A percentile compares a stretch with the other conserved stretches of the same genome.
These are phyloP conservation scores for Podaxis sp. DNA, from an alignment of 768 basidiomycete genomes.

Conservation along the genomic window DNA sequence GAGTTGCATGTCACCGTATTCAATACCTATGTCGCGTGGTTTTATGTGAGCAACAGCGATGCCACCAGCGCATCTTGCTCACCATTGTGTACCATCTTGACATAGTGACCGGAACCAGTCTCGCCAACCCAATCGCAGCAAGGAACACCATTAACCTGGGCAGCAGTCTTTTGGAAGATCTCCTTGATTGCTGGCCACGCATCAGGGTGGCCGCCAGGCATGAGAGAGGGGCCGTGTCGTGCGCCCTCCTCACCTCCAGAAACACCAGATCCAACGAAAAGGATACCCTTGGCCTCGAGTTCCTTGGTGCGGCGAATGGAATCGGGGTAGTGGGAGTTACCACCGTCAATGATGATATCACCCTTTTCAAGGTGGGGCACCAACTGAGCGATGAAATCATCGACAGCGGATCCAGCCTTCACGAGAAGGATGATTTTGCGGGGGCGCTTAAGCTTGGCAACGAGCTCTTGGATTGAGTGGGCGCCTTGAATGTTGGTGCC, in stretches of 20 bases:
- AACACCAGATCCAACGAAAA: conserved; percentile 98
- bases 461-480: conserved; percentile 89
- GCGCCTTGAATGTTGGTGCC: conserved; percentile 96
- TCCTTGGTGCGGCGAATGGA: conserved; percentile 93
- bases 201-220: conserved; percentile 94
- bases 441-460: conserved; percentile 89
- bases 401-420: conserved; percentile 96
- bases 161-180: conserved; percentile 98
- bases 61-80: conserved; percentile 22
- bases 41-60: conserved; percentile 14
- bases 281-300: conserved; percentile 90
- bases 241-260: conserved; percentile 99
- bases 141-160: conserved; percentile 91
- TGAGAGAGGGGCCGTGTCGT: conserved; percentile 93
- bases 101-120: conserved; percentile 94
- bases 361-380: conserved; percentile 88
- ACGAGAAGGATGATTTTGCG: conserved; percentile 98
- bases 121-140: conserved; percentile 99
- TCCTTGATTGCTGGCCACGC: conserved; percentile 98
- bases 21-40: conserved; percentile 71
- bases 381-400: conserved; percentile 91
- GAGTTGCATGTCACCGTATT: conserved; percentile 99
- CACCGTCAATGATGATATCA: conserved; percentile 99
- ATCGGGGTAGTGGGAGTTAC: conserved; percentile 99
- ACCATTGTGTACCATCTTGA: conserved; percentile 99